These are phyloP conservation scores for Trichoderma semiorbis DNA, from an alignment of 2,329 filamentous ascomycete species.

Conservation along the genomic window DNA sequence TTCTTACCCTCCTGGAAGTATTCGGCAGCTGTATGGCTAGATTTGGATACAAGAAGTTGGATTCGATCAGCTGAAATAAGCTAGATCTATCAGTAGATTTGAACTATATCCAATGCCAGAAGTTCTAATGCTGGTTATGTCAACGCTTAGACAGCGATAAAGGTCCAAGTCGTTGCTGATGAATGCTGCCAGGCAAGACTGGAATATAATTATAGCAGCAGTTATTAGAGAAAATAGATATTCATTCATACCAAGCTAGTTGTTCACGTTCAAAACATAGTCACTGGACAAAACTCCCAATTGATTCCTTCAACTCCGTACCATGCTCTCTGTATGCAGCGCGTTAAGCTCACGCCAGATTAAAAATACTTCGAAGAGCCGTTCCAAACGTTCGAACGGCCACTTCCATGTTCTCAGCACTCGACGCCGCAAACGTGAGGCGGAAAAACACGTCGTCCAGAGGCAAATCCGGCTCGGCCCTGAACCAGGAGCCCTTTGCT, in stretches of 20 bases:
- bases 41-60: background rate
- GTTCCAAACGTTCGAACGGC: constrained; percentile 73
- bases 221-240: no score
- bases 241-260: background rate
- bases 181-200: background rate
- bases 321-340: background rate
- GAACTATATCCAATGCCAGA: background rate
- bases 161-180: background rate
- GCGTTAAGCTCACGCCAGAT: background rate
- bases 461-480: constrained; percentile 62
- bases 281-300: background rate
- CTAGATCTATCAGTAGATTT: background rate
- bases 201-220: background rate
- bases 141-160: background rate
- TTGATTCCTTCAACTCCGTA: background rate
- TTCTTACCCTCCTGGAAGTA: background rate
- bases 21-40: background rate
- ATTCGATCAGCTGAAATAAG: background rate
- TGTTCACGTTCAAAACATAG: background rate
- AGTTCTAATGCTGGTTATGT: background rate
- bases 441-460: constrained; percentile 76
- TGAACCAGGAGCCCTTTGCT: constrained; percentile 87
- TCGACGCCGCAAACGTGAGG: constrained; percentile 82
- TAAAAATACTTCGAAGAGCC: constrained; percentile 39
- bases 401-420: constrained; percentile 63